Conservation (phyloP, 75 land plant genomes). For the Pseudotsuga menziesii region DNA sequence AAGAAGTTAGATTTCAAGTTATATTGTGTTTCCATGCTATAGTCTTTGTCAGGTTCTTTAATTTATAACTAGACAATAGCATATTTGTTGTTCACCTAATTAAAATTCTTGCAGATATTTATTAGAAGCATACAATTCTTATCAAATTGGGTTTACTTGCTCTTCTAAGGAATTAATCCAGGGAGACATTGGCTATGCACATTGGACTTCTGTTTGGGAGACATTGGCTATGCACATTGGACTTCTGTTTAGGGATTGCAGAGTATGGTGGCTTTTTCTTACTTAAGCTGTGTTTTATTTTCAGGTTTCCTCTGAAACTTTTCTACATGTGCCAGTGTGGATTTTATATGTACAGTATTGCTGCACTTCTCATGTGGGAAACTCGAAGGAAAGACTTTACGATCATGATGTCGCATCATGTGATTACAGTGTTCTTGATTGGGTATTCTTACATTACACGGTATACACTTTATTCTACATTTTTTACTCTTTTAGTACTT, state of each 20-base stretch:
- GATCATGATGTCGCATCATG: conserved; percentile 98
- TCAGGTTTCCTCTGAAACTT: conserved; percentile 70
- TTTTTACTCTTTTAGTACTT: not conserved
- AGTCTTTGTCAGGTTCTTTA: not conserved
- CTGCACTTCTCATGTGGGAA: conserved; percentile 88
- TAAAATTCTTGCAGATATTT: not conserved
- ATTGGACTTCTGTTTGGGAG: not conserved
- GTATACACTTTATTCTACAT: conserved; percentile 26
- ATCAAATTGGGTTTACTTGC: not conserved
- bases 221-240: not conserved
- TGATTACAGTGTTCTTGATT: conserved; percentile 75
- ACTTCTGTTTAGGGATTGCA: not conserved
- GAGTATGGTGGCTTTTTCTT: not conserved
- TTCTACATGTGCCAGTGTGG: conserved; percentile 94
- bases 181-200: not conserved
- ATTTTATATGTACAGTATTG: conserved; percentile 88
- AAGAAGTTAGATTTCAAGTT: not conserved
- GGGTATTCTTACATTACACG: conserved; percentile 66
- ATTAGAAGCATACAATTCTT: not conserved
- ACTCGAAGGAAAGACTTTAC: conserved; percentile 94
- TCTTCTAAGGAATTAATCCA: not conserved
- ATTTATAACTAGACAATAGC: not conserved
- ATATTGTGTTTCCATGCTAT: not conserved
- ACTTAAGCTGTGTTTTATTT: conserved; percentile 3
- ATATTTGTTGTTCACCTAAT: not conserved